phyloP scores from a whole-genome alignment of 1,284 basidiomycete species.

The Microbotryum violaceum region DNA sequence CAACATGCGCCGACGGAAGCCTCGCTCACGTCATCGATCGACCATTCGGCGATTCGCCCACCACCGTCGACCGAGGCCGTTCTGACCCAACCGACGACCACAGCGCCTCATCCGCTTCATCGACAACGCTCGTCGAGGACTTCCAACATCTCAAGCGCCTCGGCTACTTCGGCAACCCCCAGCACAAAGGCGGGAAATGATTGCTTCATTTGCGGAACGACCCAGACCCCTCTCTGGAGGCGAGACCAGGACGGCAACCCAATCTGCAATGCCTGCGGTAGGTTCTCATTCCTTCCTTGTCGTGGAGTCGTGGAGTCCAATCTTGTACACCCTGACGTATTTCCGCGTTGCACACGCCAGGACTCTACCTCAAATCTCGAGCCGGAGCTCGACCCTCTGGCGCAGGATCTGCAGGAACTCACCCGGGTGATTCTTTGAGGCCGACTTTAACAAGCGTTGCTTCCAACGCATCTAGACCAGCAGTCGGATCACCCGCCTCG shows the following conservation, averaged over 20 bases:
- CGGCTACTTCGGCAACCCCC: too few relatives aligned
- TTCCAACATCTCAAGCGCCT: too few relatives aligned
- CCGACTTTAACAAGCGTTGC: background rate
- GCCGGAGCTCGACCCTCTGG: background rate
- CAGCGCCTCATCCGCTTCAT: too few relatives aligned
- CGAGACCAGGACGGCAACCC: constrained; percentile 82
- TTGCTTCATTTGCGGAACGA: constrained; percentile 86
- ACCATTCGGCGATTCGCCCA: too few relatives aligned
- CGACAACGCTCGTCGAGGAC: too few relatives aligned
- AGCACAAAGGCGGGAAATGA: constrained; percentile 39
- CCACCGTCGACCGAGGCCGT: too few relatives aligned
- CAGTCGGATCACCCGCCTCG: background rate
- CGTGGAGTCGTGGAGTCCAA: background rate
- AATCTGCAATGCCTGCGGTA: constrained; percentile 78
- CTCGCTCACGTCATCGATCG: too few relatives aligned
- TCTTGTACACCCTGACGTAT: background rate
- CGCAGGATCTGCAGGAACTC: background rate
- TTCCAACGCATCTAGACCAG: too few relatives aligned
- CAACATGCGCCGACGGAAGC: too few relatives aligned
- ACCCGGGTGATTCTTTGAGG: background rate
- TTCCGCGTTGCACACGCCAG: background rate
- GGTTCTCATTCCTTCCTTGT: constrained; percentile 41
- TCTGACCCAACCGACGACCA: too few relatives aligned
- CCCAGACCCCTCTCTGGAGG: constrained; percentile 86
- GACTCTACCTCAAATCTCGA: constrained; percentile 21